Base-by-base conservation (phyloP, 192 early-diverging fungal species). In the Coemansia sp. region DNA sequence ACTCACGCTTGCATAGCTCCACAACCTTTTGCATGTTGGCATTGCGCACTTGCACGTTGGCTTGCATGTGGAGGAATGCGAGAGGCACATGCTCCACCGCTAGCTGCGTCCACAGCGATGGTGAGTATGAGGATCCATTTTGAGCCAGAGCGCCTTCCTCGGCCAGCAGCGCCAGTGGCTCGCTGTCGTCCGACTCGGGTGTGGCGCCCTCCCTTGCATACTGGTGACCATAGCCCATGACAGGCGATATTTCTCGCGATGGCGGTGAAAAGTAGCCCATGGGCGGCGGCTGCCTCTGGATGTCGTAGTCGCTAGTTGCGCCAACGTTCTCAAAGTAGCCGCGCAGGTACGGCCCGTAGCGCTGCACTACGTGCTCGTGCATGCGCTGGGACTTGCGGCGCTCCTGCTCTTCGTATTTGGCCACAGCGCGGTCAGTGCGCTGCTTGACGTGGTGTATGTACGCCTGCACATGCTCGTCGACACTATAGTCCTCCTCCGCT, bases 1-100 rank as follows among this genome's bases (percentile, higher is more conserved):
- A 78, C 71, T 94, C 93, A 33, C 90, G 89, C 74, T 93, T 90
- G 74, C 90, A 91, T 38, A 90, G 75, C 55, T 91, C 89, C 3
- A 87, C 85, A 10, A 94, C 78, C 66, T 90, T 92, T 52, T 90
- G 90, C 75, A 89, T 88, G 66, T 92, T 94, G 11, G 74, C 72
- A 29, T 69, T 79, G 55, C 85, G 85, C 18, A 83, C 66, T 34
- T 73, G 65, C 10, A 72, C 55, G 68, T 72, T 78, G 8, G 65
- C 60, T 38, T 76, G 72, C 77, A 79, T 66, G 55, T 83, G 78
- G 43, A 75, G 80, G 67, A 66, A 70, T 6, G 78, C 85, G 22
- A 69, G 68, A 20, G 85, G 80, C 22, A 86, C 72, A 9, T 86
- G 78, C 62, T 80, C 76, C 10, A 71, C 63, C 9, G 74, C 73